Percentiles rank a stretch among this genome's conserved stretches.
These are phyloP conservation scores for Xanthoconium purpureum DNA, from an alignment of 768 basidiomycete genomes.

Conservation along the genomic window DNA sequence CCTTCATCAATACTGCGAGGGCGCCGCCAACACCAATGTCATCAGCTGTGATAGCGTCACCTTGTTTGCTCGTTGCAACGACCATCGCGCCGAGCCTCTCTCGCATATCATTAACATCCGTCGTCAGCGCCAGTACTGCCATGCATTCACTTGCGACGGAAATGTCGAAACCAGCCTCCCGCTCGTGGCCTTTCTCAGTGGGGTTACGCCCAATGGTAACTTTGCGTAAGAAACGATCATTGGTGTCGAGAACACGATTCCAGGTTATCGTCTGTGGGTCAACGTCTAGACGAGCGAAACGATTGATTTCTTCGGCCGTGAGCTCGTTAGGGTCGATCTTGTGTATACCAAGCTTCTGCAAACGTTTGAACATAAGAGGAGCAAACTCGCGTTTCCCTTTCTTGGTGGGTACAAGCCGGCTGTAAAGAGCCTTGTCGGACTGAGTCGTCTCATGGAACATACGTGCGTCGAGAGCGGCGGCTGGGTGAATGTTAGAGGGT, in stretches of 20 bases:
- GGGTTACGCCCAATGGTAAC: conserved; percentile 88
- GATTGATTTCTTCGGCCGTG: conserved; percentile 86
- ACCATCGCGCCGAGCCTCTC: conserved; percentile 95
- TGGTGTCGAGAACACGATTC: conserved; percentile 96
- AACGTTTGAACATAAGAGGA: conserved; percentile 92
- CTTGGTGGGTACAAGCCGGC: conserved; percentile 85
- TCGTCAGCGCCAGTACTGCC: conserved; percentile 94
- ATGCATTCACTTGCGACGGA: conserved; percentile 97
- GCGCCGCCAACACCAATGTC: conserved; percentile 95
- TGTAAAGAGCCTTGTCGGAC: conserved; percentile 92
- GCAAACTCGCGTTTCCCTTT: conserved; percentile 95
- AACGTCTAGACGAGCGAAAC: conserved; percentile 89
- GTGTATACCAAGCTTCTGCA: conserved; percentile 91
- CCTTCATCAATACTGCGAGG: conserved; percentile 95
- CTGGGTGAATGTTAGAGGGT: conserved; percentile 38
- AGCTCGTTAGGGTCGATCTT: conserved; percentile 92
- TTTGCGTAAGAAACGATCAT: conserved; percentile 94
- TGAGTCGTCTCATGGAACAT: conserved; percentile 98
- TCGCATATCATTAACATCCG: conserved; percentile 86
- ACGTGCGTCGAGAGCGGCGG: conserved; percentile 93
- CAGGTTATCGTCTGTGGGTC: conserved; percentile 92
- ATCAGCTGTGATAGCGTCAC: conserved; percentile 92
- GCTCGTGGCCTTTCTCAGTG: conserved; percentile 86
- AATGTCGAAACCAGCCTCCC: conserved; percentile 93
- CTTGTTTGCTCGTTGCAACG: conserved; percentile 87